Evolutionary conservation across 2,329 filamentous ascomycete species (phyloP).

Genomic region (Decorospora gaudefroyi): DNA sequence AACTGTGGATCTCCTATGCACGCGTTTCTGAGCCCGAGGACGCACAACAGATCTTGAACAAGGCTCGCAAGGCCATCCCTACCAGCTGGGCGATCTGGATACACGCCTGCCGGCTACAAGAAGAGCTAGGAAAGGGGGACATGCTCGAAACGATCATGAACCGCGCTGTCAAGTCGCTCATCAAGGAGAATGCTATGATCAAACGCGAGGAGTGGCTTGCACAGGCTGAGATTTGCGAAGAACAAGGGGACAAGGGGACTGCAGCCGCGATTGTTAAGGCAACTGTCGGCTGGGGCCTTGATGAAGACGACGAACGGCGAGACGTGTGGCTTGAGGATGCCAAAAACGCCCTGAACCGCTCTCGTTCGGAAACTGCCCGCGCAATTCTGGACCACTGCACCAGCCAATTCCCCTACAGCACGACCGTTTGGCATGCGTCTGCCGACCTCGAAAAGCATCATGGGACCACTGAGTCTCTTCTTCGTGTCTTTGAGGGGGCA

Average conservation of each 20-base stretch:
- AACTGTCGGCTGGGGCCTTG: slow-evolving; percentile 88
- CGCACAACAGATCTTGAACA: slow-evolving; percentile 93
- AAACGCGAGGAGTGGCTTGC: slow-evolving; percentile 97
- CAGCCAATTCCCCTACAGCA: slow-evolving; percentile 85
- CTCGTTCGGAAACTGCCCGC: slow-evolving; percentile 84
- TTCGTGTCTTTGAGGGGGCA: slow-evolving; percentile 85
- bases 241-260: slow-evolving; percentile 83
- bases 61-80: slow-evolving; percentile 88
- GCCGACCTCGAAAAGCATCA: slow-evolving; percentile 91
- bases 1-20: slow-evolving; percentile 92
- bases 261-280: slow-evolving; percentile 89
- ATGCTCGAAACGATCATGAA: slow-evolving; percentile 89
- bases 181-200: slow-evolving; percentile 91
- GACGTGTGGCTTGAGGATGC: slow-evolving; percentile 97
- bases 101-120: slow-evolving; percentile 84
- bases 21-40: slow-evolving; percentile 87
- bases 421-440: slow-evolving; percentile 85
- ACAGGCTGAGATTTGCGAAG: slow-evolving; percentile 92
- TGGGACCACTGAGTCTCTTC: slow-evolving; percentile 79
- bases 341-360: slow-evolving; percentile 76
- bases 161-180: slow-evolving; percentile 84
- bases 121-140: slow-evolving; percentile 80
- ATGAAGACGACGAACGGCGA: slow-evolving; percentile 95
- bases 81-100: slow-evolving; percentile 97
- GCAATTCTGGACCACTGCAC: slow-evolving; percentile 93